These are phyloP conservation scores for Aquilaria malaccensis DNA, from an alignment of 345 rosid species.

Conservation along the genomic window DNA sequence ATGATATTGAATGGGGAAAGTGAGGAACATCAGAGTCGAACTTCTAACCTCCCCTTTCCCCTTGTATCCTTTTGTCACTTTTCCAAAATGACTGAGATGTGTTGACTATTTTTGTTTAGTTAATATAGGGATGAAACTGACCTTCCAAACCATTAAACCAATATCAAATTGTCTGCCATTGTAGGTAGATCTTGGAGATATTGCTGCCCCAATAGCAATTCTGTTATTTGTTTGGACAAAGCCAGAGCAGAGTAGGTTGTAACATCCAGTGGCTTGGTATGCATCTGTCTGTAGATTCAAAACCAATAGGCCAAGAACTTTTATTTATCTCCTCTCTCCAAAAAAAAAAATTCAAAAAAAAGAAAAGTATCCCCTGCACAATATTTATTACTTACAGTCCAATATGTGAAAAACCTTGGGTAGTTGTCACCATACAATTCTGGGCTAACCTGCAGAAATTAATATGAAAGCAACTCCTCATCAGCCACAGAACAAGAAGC, in stretches of 20 bases:
- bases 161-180: conserved; percentile 84
- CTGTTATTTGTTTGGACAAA: conserved; percentile 88
- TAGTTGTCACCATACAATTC: conserved; percentile 87
- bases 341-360: background rate
- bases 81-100: no score
- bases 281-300: conserved; percentile 75
- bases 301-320: background rate
- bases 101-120: no score
- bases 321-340: background rate
- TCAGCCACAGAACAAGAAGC: no score
- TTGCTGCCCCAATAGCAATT: conserved; percentile 95
- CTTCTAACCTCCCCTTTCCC: no score
- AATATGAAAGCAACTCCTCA: background rate
- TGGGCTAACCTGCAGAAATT: conserved; percentile 78
- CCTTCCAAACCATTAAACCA: conserved; percentile 93
- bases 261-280: conserved; percentile 97
- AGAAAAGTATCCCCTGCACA: background rate
- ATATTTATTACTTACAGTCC: conserved; percentile 61
- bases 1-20: no score
- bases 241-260: conserved; percentile 92
- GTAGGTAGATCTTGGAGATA: conserved; percentile 92
- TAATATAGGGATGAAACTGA: conserved; percentile 17
- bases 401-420: conserved; percentile 96
- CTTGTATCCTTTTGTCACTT: no score
- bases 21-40: no score